Percentiles rank a stretch among this genome's conserved stretches.
These are phyloP conservation scores for Penicillium oxalicum DNA, from an alignment of 2,329 filamentous ascomycete species.

Conservation along the genomic window DNA sequence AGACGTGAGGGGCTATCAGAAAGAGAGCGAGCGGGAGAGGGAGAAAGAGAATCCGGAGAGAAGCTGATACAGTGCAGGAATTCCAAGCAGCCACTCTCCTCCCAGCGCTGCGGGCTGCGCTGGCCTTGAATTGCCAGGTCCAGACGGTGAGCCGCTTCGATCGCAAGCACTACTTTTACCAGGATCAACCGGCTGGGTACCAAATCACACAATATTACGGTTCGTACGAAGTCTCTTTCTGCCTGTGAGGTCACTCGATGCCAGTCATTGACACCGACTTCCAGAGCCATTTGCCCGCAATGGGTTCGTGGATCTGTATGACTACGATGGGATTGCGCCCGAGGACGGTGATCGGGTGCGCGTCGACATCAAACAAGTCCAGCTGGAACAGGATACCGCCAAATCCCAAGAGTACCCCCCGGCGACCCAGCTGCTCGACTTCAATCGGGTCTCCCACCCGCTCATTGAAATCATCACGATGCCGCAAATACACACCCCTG, in stretches of 20 bases:
- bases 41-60: background rate
- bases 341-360: conserved; percentile 64
- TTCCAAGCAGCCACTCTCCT: conserved; percentile 80
- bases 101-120: conserved; percentile 81
- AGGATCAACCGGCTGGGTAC: conserved; percentile 93
- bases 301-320: conserved; percentile 64
- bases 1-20: background rate
- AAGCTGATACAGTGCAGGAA: conserved; percentile 28
- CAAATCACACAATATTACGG: conserved; percentile 96
- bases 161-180: conserved; percentile 98
- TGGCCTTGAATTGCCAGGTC: conserved; percentile 75
- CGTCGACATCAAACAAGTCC: conserved; percentile 85
- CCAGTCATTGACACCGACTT: conserved; percentile 3
- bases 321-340: conserved; percentile 71
- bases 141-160: conserved; percentile 79
- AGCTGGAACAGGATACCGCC: conserved; percentile 96
- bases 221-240: conserved; percentile 13
- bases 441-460: conserved; percentile 86
- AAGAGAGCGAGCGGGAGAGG: too few relatives aligned
- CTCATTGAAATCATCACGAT: conserved; percentile 92
- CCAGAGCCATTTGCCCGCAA: conserved; percentile 59
- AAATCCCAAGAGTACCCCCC: conserved; percentile 79
- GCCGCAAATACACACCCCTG: conserved; percentile 79
- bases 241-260: background rate
- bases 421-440: conserved; percentile 73